A percentile compares a stretch with the other conserved stretches of the same genome.
phyloP scores from a whole-genome alignment of 352 stramenopile species.

The Pseudoperonospora humuli region DNA sequence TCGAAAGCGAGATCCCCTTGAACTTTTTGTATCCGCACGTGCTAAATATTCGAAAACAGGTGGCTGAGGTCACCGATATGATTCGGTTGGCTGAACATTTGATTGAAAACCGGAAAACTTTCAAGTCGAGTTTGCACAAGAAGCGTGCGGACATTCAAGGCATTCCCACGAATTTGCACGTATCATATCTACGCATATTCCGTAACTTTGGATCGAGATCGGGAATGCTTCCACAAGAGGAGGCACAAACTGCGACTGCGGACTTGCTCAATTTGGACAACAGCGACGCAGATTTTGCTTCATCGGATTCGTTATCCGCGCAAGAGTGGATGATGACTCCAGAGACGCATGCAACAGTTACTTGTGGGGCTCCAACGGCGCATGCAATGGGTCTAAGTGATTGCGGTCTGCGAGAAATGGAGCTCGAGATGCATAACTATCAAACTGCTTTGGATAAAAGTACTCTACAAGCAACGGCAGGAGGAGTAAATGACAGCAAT shows the following conservation, averaged over 20 bases:
- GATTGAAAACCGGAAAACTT: slow-evolving; percentile 65
- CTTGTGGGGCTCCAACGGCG: slow-evolving; percentile 72
- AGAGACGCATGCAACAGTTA: slow-evolving; percentile 66
- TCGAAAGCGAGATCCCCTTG: slow-evolving; percentile 59
- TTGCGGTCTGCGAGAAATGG: slow-evolving; percentile 74
- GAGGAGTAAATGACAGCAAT: slow-evolving; percentile 22
- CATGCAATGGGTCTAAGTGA: slow-evolving; percentile 73
- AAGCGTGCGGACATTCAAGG: slow-evolving; percentile 72
- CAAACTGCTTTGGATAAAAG: slow-evolving; percentile 56
- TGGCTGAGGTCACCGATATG: slow-evolving; percentile 55
- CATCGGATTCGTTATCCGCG: slow-evolving; percentile 15
- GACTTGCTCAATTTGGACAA: slow-evolving; percentile 46
- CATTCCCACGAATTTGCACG: slow-evolving; percentile 78
- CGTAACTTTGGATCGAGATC: slow-evolving; percentile 39
- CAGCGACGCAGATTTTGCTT: slow-evolving; percentile 11
- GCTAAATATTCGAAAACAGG: slow-evolving; percentile 53
- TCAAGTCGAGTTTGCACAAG: slow-evolving; percentile 81
- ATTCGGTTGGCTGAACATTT: slow-evolving; percentile 57
- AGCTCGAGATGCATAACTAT: slow-evolving; percentile 67
- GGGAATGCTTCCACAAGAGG: slow-evolving; percentile 5
- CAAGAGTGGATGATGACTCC: slow-evolving; percentile 35
- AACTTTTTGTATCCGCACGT: slow-evolving; percentile 71
- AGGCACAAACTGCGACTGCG: slow-evolving; percentile 35
- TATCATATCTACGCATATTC: slow-evolving; percentile 80
- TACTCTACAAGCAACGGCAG: slow-evolving; percentile 31